Base-by-base conservation (phyloP, 306 rosid species). In the Gleditsia sinensis region DNA sequence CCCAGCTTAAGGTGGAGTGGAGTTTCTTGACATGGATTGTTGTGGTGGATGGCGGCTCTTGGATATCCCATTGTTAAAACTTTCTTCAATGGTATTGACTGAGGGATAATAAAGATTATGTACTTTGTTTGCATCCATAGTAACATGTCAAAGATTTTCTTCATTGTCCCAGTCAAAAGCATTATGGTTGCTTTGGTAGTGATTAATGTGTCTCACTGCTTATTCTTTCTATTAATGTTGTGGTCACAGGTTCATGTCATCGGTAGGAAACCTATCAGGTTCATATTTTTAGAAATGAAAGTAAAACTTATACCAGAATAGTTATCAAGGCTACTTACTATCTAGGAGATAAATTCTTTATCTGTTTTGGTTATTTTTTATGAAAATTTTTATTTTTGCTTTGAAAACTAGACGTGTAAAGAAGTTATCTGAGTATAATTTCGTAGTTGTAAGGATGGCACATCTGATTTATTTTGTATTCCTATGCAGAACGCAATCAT, bases 401-500 rank as follows among this genome's bases (percentile, higher is more conserved):
- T 14, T 46, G 42, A 53, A 32, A 75, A 14, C 7, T 69, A 24
- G 49, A 56, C 32, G 28, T 55, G 67, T n/a, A 37, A 20, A 57
- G 67, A 63, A 69, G 70, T 42, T 48, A 53, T 40, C 23, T 27
- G 67, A 54, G 1, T 71, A 68, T 16, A 11, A 40, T 59, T 67
- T 33, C 1, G 0, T 56, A 68, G 71, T 63, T 65, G 37, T 19
- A 71, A 32, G 57, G 60, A 43, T 78, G 39, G 70, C 67, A 10
- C n/a, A 21, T 65, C 63, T 64, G 33, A 32, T 67, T 69, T 67
- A 13, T 16, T 61, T 28, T 53, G 28, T 43, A 74, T 43, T 83
- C 63, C 63, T 53, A 8, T 76, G 75, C 85, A 94, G 98, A 94
- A 94, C 76, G 75, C 91, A 54, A 72, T 94, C 27, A 86, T 90